Percentiles rank a stretch among this genome's conserved stretches.
Conservation (phyloP, 208 protist species). For the Acanthamoeba healyi region DNA sequence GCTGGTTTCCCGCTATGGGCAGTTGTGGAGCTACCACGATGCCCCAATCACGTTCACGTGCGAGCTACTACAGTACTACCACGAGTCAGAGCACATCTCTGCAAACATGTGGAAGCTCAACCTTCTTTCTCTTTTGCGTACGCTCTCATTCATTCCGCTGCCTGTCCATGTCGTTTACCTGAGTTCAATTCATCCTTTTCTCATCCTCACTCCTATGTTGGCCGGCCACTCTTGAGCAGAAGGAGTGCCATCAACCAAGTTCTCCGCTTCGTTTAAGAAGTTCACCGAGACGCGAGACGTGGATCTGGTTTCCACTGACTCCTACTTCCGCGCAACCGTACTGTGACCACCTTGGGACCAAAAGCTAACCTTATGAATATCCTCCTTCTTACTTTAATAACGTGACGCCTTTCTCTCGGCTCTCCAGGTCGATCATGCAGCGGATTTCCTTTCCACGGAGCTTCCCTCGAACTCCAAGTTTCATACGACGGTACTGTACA, state of each 20-base stretch:
- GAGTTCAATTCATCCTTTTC: no score
- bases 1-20: neutral
- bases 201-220: neutral
- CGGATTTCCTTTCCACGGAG: neutral
- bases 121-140: neutral
- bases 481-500: conserved; percentile 38
- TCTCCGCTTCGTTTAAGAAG: conserved; percentile 17
- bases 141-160: neutral
- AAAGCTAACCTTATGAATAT: no score
- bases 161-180: no score
- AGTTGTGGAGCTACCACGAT: conserved; percentile 35
- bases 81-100: conserved; percentile 37
- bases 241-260: conserved; percentile 12
- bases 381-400: neutral
- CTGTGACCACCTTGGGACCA: neutral
- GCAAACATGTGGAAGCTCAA: conserved; percentile 18
- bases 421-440: neutral
- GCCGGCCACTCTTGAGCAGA: neutral
- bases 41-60: neutral
- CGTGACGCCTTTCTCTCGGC: neutral
- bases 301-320: neutral
- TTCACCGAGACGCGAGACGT: neutral
- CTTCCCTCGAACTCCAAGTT: neutral
- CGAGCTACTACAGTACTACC: conserved; percentile 29
- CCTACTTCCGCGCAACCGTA: conserved; percentile 20